Evolutionary conservation across 2,329 filamentous ascomycete species (phyloP), one percentile per base, ranked within the genome.

Genomic region (Sporothrix pallida): DNA sequence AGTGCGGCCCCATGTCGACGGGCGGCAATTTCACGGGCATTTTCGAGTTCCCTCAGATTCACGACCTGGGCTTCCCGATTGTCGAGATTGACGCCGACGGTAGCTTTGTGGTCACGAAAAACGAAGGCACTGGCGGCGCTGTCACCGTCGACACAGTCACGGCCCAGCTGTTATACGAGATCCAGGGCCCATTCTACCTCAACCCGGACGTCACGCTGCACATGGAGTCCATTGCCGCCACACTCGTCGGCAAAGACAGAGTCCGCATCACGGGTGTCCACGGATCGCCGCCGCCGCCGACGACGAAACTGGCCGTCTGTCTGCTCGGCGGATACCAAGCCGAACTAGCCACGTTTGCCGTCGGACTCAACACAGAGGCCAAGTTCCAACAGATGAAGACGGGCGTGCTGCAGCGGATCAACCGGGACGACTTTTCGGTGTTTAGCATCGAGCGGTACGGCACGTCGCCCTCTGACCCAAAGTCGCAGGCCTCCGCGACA

Each of bases 21-120:
- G 87, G 87, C 0, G 85, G 81, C 0, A 89, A 89, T 75, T 89
- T 87, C 75, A 82, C 86, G 0, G 87, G 86, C 0, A 87, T 85
- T 74, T 72, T 84, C 0, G 83, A 85, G 52, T 74, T 78, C 65
- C 74, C 73, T 71, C 37, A 60, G n/a, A 73, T 71, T 15, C 79
- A 79, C n/a, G 77, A 81, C 17, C 75, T 82, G 17, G 81, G 79
- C 0, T 83, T 80, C 44, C 82, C 82, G 0, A 81, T 84, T 17
- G 82, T 81, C 1, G 82, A 83, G 76, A 79, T 84, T 7, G 79
- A 78, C 4, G 74, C 71, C 1, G 77, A 78, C 31, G 83, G 83
- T n/a, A 77, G 74, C 0, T 78, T 79, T 13, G 76, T 81, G 1
- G 81, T 84, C 62, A 80, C 80, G 0, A 80, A 81, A 73, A 80